Conservation (phyloP, 495 filamentous ascomycete species). For the Tuber calosporum region DNA sequence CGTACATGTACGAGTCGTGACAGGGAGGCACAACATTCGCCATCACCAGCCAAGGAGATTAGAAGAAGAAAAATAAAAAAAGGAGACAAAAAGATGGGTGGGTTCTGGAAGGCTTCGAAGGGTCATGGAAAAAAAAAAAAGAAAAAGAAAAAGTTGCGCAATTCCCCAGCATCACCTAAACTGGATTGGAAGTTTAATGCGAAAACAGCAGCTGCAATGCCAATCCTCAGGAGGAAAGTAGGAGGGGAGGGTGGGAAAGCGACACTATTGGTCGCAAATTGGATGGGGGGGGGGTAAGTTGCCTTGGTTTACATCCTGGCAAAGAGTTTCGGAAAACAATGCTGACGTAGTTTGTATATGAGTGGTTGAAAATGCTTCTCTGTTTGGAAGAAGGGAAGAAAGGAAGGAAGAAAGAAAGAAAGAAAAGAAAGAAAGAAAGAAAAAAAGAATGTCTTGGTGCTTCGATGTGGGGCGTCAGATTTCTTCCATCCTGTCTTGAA, state of each 20-base stretch:
- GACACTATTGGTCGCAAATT: not conserved
- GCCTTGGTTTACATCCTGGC: not conserved
- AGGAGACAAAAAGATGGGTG: constrained; percentile 18
- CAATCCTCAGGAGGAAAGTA: not conserved
- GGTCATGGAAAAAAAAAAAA: too few species aligned
- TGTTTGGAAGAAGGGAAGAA: not conserved
- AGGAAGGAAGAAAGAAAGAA: not conserved
- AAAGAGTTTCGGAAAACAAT: not conserved
- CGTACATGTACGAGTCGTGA: too few species aligned
- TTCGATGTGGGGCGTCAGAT: constrained; percentile 3
- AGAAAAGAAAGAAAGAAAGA: not conserved
- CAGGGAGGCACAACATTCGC: too few species aligned
- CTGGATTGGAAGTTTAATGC: constrained; percentile 34
- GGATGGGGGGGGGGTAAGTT: not conserved
- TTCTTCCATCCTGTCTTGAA: not conserved
- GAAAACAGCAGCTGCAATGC: constrained; percentile 24
- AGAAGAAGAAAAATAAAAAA: not conserved
- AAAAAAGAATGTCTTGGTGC: not conserved
- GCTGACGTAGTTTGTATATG: constrained; percentile 23
- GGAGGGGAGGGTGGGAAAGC: not conserved
- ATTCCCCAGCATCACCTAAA: constrained; percentile 32
- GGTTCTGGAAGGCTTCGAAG: constrained; percentile 30
- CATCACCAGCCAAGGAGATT: not conserved
- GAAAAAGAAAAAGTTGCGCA: constrained; percentile 35
- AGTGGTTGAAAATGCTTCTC: constrained; percentile 14